phyloP scores from a whole-genome alignment of 2,329 filamentous ascomycete species.

The Capronia americana region DNA sequence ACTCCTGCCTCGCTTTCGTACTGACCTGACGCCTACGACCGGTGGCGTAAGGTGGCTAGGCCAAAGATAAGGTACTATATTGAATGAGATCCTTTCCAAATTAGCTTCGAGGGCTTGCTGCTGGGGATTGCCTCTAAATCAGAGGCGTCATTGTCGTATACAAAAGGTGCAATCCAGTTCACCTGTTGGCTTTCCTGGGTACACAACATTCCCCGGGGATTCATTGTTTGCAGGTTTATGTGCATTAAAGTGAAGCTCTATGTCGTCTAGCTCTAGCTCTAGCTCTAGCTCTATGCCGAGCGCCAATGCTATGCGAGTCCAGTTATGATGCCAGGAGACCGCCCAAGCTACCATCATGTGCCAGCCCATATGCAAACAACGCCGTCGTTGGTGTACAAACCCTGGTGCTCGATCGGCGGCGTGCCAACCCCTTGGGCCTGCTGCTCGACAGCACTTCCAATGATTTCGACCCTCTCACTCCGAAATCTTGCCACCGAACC shows the following conservation, averaged over 20 bases:
- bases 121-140: too few relatives aligned
- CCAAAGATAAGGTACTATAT: too few relatives aligned
- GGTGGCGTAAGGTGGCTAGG: too few relatives aligned
- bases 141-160: background rate
- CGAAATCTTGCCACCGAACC: constrained; percentile 11
- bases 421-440: background rate
- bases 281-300: constrained; percentile 5
- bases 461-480: background rate
- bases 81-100: background rate
- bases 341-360: background rate
- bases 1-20: too few relatives aligned
- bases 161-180: background rate
- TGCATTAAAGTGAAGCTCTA: constrained; percentile 1
- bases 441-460: background rate
- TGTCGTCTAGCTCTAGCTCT: background rate
- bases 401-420: background rate
- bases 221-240: background rate
- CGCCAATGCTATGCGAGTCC: constrained; percentile 5
- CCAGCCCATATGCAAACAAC: constrained; percentile 1
- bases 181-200: background rate
- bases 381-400: constrained; percentile 1
- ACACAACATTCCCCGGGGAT: background rate
- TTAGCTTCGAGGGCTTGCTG: background rate
- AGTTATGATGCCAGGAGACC: background rate
- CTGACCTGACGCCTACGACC: too few relatives aligned